Percentiles rank a stretch among this genome's conserved stretches.
Conservation (phyloP, 2,329 filamentous ascomycete species). For the Volutella citrinella region DNA sequence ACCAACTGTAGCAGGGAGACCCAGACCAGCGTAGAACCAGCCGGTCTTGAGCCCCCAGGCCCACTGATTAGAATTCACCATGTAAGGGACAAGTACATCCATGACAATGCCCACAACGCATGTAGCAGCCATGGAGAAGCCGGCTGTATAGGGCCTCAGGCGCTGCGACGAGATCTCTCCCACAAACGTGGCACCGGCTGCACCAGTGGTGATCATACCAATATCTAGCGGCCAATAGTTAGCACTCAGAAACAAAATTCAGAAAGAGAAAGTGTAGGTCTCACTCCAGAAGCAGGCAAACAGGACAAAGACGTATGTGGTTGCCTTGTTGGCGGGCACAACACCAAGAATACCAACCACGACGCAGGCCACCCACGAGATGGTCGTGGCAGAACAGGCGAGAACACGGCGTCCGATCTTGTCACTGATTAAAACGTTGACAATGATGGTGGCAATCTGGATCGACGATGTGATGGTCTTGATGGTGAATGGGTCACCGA, state of each 20-base stretch:
- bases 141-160: conserved; percentile 29
- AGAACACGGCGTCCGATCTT: neutral
- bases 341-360: conserved; percentile 4
- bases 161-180: conserved; percentile 36
- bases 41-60: conserved; percentile 30
- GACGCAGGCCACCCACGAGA: neutral
- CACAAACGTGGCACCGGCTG: conserved; percentile 26
- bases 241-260: conserved; percentile 2
- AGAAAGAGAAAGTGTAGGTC: neutral
- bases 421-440: conserved; percentile 5
- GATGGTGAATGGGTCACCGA: conserved; percentile 14
- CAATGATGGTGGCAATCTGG: conserved; percentile 10
- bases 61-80: conserved; percentile 28
- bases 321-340: neutral
- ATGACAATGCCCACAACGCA: conserved; percentile 22
- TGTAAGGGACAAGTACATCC: conserved; percentile 27
- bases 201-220: conserved; percentile 21
- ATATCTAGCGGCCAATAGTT: conserved; percentile 18
- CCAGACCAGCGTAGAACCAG: conserved; percentile 27
- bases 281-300: conserved; percentile 5
- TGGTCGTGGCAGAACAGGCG: conserved; percentile 1
- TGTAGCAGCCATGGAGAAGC: conserved; percentile 26
- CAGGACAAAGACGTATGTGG: neutral
- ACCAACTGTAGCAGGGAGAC: conserved; percentile 18
- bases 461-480: conserved; percentile 12